Percentiles rank a stretch among this genome's conserved stretches.
phyloP scores from a whole-genome alignment of 2,329 filamentous ascomycete species.

The Didymella pinodella region DNA sequence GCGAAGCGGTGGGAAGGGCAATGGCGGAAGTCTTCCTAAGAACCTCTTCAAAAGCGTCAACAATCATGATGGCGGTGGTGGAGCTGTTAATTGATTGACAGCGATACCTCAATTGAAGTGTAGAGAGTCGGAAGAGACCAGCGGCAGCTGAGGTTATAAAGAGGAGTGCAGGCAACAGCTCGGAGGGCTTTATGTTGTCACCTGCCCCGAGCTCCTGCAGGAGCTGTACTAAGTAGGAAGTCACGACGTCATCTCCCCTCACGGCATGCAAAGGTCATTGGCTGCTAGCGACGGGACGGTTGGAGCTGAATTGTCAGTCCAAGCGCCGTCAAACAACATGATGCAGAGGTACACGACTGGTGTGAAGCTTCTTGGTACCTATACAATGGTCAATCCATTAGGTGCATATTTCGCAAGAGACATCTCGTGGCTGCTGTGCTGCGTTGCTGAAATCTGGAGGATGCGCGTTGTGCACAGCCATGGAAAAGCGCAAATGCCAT shows the following conservation, averaged over 20 bases:
- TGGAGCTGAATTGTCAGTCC: conserved; percentile 17
- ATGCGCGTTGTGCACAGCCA: conserved; percentile 15
- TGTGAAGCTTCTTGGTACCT: conserved; percentile 1
- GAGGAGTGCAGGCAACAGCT: conserved; percentile 36
- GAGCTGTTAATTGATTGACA: conserved; percentile 19
- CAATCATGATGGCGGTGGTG: conserved; percentile 53
- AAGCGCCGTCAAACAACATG: conserved; percentile 18
- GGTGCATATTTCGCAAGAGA: not conserved
- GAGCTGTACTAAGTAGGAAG: conserved; percentile 38
- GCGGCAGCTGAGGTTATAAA: conserved; percentile 32
- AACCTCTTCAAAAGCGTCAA: conserved; percentile 56
- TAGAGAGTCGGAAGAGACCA: conserved; percentile 16
- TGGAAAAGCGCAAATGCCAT: conserved; percentile 19
- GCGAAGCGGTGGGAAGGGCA: conserved; percentile 37
- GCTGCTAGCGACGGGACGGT: conserved; percentile 20
- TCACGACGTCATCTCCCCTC: conserved; percentile 42
- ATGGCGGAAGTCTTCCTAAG: conserved; percentile 48
- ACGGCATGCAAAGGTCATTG: conserved; percentile 34
- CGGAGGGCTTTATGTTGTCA: conserved; percentile 31
- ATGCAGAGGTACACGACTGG: conserved; percentile 12
- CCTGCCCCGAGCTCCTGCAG: conserved; percentile 35
- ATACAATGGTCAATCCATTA: not conserved
- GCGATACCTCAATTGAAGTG: conserved; percentile 14
- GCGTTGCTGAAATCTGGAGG: not conserved
- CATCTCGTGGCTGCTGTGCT: not conserved